A percentile compares a stretch with the other conserved stretches of the same genome.
Evolutionary conservation across 2,329 filamentous ascomycete species (phyloP).

Genomic region (Pochonia chlamydosporia): DNA sequence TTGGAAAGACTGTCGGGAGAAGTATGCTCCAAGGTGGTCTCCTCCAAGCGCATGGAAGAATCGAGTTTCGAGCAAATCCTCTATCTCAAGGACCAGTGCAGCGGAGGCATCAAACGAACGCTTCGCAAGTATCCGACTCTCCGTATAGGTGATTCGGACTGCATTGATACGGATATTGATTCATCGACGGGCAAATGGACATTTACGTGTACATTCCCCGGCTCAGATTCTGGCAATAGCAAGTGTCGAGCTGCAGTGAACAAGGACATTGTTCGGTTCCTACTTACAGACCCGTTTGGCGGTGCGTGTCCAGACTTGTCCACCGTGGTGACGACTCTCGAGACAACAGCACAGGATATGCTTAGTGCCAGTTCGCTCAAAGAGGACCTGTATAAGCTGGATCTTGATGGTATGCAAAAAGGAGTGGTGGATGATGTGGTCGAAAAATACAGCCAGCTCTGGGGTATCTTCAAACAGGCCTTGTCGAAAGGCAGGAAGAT

Average conservation of each 20-base stretch:
- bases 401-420: constrained; percentile 13
- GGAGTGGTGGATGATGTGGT: constrained; percentile 21
- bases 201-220: constrained; percentile 31
- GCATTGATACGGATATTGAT: constrained; percentile 21
- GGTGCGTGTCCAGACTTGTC: constrained; percentile 29
- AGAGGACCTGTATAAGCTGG: constrained; percentile 19
- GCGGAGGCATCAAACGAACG: constrained; percentile 18
- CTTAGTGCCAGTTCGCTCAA: constrained; percentile 19
- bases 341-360: constrained; percentile 21
- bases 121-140: constrained; percentile 24
- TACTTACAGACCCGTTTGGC: constrained; percentile 28
- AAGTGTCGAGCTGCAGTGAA: constrained; percentile 26
- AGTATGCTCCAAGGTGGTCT: constrained; percentile 20
- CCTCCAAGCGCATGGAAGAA: constrained; percentile 17
- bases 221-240: constrained; percentile 19
- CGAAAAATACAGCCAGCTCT: constrained; percentile 22
- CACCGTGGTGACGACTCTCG: constrained; percentile 27
- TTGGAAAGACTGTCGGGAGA: constrained; percentile 24
- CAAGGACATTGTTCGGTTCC: constrained; percentile 24
- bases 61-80: constrained; percentile 25
- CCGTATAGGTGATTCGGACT: constrained; percentile 24
- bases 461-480: constrained; percentile 23
- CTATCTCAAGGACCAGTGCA: constrained; percentile 29
- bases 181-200: constrained; percentile 23
- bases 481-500: constrained; percentile 19